These are phyloP conservation scores for Strobilomyces echinocephalus DNA, from an alignment of 768 basidiomycete genomes.

Conservation along the genomic window DNA sequence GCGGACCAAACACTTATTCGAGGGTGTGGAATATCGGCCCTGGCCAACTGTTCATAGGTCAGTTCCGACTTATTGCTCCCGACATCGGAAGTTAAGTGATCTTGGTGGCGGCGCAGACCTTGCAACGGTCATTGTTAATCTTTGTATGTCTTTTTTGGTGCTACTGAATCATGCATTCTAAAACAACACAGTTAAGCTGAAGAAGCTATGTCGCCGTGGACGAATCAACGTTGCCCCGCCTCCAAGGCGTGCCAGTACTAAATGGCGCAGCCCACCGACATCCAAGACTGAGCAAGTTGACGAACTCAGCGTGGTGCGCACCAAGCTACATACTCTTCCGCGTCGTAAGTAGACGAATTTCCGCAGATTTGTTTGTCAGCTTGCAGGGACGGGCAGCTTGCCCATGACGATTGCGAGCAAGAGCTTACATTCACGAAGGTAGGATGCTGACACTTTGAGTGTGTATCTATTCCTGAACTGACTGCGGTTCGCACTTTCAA, in stretches of 20 bases:
- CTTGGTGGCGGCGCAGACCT: constrained; percentile 1
- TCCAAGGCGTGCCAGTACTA: constrained; percentile 7
- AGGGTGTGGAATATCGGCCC: constrained; percentile 13
- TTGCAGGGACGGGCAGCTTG: constrained; percentile 23
- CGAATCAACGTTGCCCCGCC: not conserved
- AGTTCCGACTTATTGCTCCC: not conserved
- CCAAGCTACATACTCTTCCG: not conserved
- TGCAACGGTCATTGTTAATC: not conserved
- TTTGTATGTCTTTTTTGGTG: constrained; percentile 7
- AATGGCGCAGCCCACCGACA: constrained; percentile 2
- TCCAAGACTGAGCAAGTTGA: constrained; percentile 5
- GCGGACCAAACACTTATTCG: constrained; percentile 12
- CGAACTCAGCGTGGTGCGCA: constrained; percentile 19
- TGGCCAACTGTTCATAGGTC: constrained; percentile 16
- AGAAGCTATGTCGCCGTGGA: not conserved
- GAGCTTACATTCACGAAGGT: constrained; percentile 26
- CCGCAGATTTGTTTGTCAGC: constrained; percentile 25
- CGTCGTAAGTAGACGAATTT: not conserved
- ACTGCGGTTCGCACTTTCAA: not conserved
- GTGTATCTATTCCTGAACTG: not conserved
- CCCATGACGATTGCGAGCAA: constrained; percentile 19
- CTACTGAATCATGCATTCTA: not conserved
- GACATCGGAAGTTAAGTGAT: not conserved
- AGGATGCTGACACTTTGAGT: not conserved
- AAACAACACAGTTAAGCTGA: constrained; percentile 5